A percentile compares a stretch with the other conserved stretches of the same genome.
Conservation (phyloP, 2,329 filamentous ascomycete genomes). For the Aquanectria penicillioides region DNA sequence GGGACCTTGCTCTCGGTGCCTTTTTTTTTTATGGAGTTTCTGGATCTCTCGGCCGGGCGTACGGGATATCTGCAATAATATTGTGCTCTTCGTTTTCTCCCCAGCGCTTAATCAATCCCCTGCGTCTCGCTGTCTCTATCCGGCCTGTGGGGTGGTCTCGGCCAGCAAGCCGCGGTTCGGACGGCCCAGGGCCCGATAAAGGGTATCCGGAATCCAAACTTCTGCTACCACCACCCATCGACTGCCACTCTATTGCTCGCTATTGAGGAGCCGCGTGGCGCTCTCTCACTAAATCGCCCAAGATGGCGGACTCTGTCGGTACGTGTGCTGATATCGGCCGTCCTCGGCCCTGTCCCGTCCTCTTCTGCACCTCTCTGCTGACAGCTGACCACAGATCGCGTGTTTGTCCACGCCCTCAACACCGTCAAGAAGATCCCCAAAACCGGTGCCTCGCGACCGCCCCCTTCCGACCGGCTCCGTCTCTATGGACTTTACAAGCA, state of each 20-base stretch:
- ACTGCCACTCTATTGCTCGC: slow-evolving; percentile 26
- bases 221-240: slow-evolving; percentile 25
- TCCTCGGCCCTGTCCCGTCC: not conserved
- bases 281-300: slow-evolving; percentile 26
- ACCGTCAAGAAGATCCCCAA: slow-evolving; percentile 98
- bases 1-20: not conserved
- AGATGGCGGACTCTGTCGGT: slow-evolving; percentile 46
- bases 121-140: not conserved
- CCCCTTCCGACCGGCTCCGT: slow-evolving; percentile 83
- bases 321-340: slow-evolving; percentile 25
- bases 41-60: slow-evolving; percentile 28
- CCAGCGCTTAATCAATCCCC: slow-evolving; percentile 10
- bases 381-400: slow-evolving; percentile 75
- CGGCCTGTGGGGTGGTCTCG: slow-evolving; percentile 40
- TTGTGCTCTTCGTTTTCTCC: slow-evolving; percentile 2
- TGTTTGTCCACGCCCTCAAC: slow-evolving; percentile 98
- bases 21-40: slow-evolving; percentile 35
- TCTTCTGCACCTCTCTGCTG: slow-evolving; percentile 13
- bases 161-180: slow-evolving; percentile 42
- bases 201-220: slow-evolving; percentile 31
- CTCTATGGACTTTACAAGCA: slow-evolving; percentile 99
- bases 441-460: slow-evolving; percentile 89
- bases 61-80: slow-evolving; percentile 15
- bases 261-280: slow-evolving; percentile 29
- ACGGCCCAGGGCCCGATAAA: slow-evolving; percentile 41